A percentile compares a stretch with the other conserved stretches of the same genome.
Conservation (phyloP, 352 stramenopile species). For the Globisporangium echinulatum region DNA sequence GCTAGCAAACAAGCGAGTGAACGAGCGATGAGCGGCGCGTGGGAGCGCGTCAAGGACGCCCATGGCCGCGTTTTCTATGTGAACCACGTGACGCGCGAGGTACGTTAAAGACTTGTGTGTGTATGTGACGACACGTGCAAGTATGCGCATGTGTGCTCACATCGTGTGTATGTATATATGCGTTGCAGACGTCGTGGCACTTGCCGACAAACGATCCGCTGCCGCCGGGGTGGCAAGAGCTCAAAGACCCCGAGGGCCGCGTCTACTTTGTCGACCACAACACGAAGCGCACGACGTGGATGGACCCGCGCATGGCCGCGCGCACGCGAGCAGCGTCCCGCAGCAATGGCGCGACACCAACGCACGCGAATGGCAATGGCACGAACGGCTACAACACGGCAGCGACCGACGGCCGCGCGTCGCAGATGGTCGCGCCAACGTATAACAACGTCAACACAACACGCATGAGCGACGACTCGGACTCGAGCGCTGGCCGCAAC, state of each 20-base stretch:
- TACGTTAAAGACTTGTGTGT: conserved; percentile 14
- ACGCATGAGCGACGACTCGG: conserved; percentile 11
- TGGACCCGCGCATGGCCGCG: conserved; percentile 59
- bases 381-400: neutral
- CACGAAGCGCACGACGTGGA: conserved; percentile 67
- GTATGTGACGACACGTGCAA: neutral
- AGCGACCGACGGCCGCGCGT: neutral
- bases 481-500: conserved; percentile 2
- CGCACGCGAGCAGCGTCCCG: neutral
- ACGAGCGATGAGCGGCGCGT: conserved; percentile 21
- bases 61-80: conserved; percentile 84
- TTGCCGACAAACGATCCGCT: conserved; percentile 61
- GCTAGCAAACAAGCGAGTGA: neutral
- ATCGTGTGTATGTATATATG: neutral
- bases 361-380: conserved; percentile 6
- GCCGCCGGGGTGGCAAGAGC: conserved; percentile 72
- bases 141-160: too few species aligned
- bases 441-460: conserved; percentile 3
- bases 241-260: conserved; percentile 62
- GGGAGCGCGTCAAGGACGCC: conserved; percentile 78
- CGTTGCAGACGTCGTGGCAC: conserved; percentile 67
- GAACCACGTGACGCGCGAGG: conserved; percentile 76
- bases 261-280: conserved; percentile 85
- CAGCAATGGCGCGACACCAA: conserved; percentile 9
- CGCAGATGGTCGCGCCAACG: neutral